A percentile compares a stretch with the other conserved stretches of the same genome.
Evolutionary conservation across 108 stramenopile genomes (phyloP).

Genomic region (Pseudonitzschia multistriata): DNA sequence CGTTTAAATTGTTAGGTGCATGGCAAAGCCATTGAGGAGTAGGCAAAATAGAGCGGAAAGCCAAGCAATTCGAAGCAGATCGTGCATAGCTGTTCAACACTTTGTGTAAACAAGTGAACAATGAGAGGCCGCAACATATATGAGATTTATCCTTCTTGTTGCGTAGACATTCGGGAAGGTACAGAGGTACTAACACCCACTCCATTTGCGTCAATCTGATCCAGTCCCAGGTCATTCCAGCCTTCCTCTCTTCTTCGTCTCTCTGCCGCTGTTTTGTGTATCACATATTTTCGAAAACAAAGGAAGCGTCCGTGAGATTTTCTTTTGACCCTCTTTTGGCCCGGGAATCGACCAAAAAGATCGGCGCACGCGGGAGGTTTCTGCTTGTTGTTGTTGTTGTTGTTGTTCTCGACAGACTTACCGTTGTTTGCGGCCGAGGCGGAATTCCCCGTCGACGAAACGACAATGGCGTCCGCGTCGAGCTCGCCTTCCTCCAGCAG

Average conservation of each 20-base stretch:
- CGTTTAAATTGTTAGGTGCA: too few species aligned
- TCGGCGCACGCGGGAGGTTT: not conserved
- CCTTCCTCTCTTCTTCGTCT: slow-evolving; percentile 74
- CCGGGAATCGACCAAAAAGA: not conserved
- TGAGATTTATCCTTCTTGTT: slow-evolving; percentile 3
- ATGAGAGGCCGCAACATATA: not conserved
- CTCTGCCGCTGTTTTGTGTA: slow-evolving; percentile 40
- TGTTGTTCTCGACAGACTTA: not conserved
- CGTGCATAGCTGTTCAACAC: too few species aligned
- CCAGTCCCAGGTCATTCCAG: slow-evolving; percentile 85
- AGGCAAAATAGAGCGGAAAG: too few species aligned
- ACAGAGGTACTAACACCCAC: slow-evolving; percentile 1
- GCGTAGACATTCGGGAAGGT: not conserved
- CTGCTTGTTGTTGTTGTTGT: too few species aligned
- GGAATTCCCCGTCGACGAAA: slow-evolving; percentile 70
- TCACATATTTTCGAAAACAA: not conserved
- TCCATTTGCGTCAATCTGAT: slow-evolving; percentile 55
- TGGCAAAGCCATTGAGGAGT: too few species aligned
- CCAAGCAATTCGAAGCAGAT: too few species aligned
- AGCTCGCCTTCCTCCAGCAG: slow-evolving; percentile 76
- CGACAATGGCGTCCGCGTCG: slow-evolving; percentile 77
- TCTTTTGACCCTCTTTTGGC: too few species aligned
- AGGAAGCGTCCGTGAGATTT: too few species aligned
- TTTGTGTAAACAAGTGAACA: too few species aligned
- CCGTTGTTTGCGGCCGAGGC: slow-evolving; percentile 52